Percentiles rank a stretch among this genome's conserved stretches.
Evolutionary conservation across 768 basidiomycete species (phyloP).

Genomic region (Mycena polygramma): DNA sequence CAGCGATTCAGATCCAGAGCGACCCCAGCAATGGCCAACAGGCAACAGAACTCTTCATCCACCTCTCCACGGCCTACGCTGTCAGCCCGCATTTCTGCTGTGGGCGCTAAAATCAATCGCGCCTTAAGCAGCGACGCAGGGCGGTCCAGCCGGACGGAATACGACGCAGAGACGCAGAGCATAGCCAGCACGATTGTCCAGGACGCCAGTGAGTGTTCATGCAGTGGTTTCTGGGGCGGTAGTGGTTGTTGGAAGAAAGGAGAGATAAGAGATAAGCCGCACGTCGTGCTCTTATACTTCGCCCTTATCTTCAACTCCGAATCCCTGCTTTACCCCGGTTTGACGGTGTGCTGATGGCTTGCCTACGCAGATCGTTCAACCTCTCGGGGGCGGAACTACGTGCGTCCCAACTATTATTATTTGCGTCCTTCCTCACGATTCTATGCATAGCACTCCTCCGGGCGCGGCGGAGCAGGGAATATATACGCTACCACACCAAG

Average conservation of each 20-base stretch:
- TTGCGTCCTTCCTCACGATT: background rate
- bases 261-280: conserved; percentile 19
- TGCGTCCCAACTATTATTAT: background rate
- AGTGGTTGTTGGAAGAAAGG: conserved; percentile 28
- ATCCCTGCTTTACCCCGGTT: background rate
- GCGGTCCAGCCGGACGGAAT: conserved; percentile 2
- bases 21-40: background rate
- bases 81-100: conserved; percentile 28
- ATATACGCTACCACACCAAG: background rate
- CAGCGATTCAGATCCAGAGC: background rate
- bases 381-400: conserved; percentile 15
- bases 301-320: conserved; percentile 7
- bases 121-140: conserved; percentile 32
- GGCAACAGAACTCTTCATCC: conserved; percentile 1
- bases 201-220: conserved; percentile 19
- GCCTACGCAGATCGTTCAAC: conserved; percentile 14
- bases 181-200: conserved; percentile 28
- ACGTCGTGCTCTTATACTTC: background rate
- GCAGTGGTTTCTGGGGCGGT: background rate
- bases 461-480: conserved; percentile 34
- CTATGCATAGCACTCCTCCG: conserved; percentile 27
- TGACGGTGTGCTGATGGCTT: conserved; percentile 20
- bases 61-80: conserved; percentile 20
- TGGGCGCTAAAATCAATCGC: conserved; percentile 31
- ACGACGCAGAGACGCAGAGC: conserved; percentile 30